Base-by-base conservation (phyloP, 331 rosid genomes). In the Acacia concinna region DNA sequence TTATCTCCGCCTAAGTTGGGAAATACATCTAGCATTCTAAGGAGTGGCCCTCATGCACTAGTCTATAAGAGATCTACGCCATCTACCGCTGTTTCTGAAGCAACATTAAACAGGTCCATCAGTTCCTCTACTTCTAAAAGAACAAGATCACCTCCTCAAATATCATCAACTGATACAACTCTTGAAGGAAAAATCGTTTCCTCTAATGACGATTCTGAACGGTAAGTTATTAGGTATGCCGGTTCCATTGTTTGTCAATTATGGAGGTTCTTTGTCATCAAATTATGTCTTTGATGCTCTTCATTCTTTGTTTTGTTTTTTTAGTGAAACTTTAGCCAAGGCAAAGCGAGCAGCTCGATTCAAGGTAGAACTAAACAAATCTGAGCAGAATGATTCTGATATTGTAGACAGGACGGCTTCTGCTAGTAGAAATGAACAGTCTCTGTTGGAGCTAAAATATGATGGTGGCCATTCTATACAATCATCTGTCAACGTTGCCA, bases 321-420 rank as follows among this genome's bases (percentile, higher is more conserved):
- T 34, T 85, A 96, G 99, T 40, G 98, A 96, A 87, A 84, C 74
- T 81, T 85, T 81, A 87, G 97, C 98, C 73, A 96, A 96, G 89
- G 98, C 98, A 69, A 96, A 91, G 92, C 89, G 99, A 70, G 85
- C 89, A 81, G 98, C 93, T 47, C 97, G 98, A 73, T 96, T 96
- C 91, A 96, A 89, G 87, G 87, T 79, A 59, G 99, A 96, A 30
- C 86, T 91, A 81, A 85, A 81, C 79, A 90, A 87, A 77, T 80
- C 84, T 71, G 84, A 79, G 79, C 91, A 79, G 27, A 76, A 38
- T 78, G 80, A 78, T 89, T 62, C 46, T 76, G 90, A 88, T 73
- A 78, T 68, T 73, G 81, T 81, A 34, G 89, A 87, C 67, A 83
- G 40, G 70, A 88, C 83, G 77, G 78, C 81, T 85, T 63, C 84